Evolutionary conservation across 441 rosid species (phyloP).

Genomic region (Brassica balearica): DNA sequence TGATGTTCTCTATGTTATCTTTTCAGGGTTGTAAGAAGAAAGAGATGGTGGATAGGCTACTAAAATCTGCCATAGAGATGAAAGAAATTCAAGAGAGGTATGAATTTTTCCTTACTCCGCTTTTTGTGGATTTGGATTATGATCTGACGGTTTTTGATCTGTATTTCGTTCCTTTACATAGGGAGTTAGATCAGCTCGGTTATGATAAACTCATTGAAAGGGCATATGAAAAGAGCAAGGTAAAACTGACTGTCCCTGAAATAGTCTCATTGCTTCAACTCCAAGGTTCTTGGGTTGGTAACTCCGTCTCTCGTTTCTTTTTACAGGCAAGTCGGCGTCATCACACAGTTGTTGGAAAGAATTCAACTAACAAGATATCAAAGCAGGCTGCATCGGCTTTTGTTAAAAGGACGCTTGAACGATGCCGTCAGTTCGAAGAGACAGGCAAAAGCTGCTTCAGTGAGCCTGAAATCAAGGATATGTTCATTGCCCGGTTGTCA

Average conservation of each 20-base stretch:
- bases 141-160: conserved; percentile 26
- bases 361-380: conserved; percentile 78
- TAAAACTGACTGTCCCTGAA: conserved; percentile 43
- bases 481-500: conserved; percentile 62
- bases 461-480: conserved; percentile 70
- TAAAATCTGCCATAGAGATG: conserved; percentile 61
- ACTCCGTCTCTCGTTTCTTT: conserved; percentile 29
- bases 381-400: conserved; percentile 85
- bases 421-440: conserved; percentile 73
- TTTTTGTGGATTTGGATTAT: conserved; percentile 27
- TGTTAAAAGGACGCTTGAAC: conserved; percentile 73
- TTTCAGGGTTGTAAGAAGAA: conserved; percentile 74
- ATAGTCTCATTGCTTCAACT: conserved; percentile 1
- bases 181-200: conserved; percentile 81
- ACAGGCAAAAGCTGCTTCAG: conserved; percentile 90
- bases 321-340: conserved; percentile 75
- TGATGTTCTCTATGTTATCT: conserved; percentile 36
- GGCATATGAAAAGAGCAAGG: conserved; percentile 93
- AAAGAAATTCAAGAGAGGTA: conserved; percentile 82
- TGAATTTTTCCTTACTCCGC: conserved; percentile 22
- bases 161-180: conserved; percentile 40
- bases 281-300: conserved; percentile 16
- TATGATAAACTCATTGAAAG: conserved; percentile 77
- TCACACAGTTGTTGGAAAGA: conserved; percentile 67
- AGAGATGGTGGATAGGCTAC: conserved; percentile 59